Conservation (phyloP, 176 grass and related monocot genomes). For the Panicum miliaceum region DNA sequence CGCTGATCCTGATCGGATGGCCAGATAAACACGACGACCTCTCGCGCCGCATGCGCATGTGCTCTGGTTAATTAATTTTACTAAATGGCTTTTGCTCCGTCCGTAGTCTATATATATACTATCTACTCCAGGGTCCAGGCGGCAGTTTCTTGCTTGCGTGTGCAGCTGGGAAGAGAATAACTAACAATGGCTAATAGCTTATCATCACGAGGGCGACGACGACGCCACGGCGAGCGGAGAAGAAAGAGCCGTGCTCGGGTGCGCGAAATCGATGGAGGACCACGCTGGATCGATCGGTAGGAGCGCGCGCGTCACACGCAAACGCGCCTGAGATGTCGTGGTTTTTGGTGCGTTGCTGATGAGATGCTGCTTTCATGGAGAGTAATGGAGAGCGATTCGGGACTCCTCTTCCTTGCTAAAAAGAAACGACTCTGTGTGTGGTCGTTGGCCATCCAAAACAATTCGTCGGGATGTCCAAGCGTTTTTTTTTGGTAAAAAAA, state of each 20-base stretch:
- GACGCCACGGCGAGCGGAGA: not conserved
- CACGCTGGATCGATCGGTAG: not conserved
- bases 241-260: conserved; percentile 7
- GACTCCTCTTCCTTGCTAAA: not conserved
- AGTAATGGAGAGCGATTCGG: not conserved
- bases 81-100: too few species aligned
- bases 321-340: not conserved
- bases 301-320: not conserved
- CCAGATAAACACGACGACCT: too few species aligned
- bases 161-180: not conserved
- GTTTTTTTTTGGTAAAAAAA: not conserved
- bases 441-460: too few species aligned
- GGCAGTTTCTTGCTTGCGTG: not conserved
- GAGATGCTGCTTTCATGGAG: not conserved
- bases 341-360: not conserved
- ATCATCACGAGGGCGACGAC: not conserved
- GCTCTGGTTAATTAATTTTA: too few species aligned
- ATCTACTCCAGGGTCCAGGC: not conserved
- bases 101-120: too few species aligned
- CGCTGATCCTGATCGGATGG: too few species aligned
- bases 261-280: not conserved
- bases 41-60: too few species aligned
- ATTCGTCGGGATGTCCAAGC: too few species aligned
- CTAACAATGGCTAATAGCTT: not conserved
- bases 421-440: not conserved